Evolutionary conservation across 208 protist species (phyloP), one percentile per base, ranked within the genome.

Genomic region (Leishmania guyanensis): DNA sequence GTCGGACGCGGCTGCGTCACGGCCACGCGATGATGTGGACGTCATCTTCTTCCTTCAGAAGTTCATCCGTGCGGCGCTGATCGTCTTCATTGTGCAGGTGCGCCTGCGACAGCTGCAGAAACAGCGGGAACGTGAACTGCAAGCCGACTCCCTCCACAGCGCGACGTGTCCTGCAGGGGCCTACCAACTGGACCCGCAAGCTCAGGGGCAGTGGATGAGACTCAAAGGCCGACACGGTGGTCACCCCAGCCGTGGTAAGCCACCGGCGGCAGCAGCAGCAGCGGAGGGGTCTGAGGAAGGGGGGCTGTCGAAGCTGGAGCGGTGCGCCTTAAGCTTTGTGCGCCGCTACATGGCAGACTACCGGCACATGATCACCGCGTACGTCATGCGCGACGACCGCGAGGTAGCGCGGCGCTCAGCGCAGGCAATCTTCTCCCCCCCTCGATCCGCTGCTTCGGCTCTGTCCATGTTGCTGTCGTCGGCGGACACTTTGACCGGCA

Each of bases 321-420:
- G 80, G 17, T 60, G 82, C 8, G 90, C 92, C n/a, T 70, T 92
- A 43, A 39, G 29, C 58, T 89, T 89, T 72, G 82, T 93, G 50
- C 90, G 86, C 9, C 74, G 29, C 33, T 78, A 93, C 83, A 82
- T 90, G 70, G 43, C 8, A 0, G 56, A 80, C 36, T 91, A 92
- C 68, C 84, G 86, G 58, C 50, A 56, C 3, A 89, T 93, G 77
- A 82, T 95, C 58, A 85, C 82, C 22, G 58, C 70, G 2, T 90
- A 87, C 81, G 92, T 95, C n/a, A 95, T 95, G 87, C 84, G 90
- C 10, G 77, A 84, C 65, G 84, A 78, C 1, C 84, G 77, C 20
- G 92, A 95, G 81, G 83, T 90, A 5, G 84, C 86, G 33, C 88
- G 92, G 6, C 92, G 90, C 70, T 92, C 89, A 0, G 81, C 84